Evolutionary conservation across 2,329 filamentous ascomycete species (phyloP).

Genomic region (Diaporthe aspalathi): DNA sequence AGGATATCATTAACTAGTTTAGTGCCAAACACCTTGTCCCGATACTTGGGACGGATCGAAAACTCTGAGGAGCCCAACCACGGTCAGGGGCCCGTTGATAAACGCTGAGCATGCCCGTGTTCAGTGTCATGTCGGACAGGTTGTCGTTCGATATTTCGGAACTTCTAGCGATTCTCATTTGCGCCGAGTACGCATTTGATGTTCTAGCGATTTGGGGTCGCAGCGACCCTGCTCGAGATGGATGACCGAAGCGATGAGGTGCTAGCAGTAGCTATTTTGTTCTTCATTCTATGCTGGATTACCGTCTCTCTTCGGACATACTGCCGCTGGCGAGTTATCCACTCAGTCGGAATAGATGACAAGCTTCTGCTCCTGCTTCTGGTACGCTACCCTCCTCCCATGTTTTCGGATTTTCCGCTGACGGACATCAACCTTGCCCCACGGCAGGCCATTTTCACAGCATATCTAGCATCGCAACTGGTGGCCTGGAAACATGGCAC

Average conservation of each 20-base stretch:
- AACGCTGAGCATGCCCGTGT: neutral
- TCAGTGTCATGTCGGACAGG: too few relatives aligned
- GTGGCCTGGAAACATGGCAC: constrained; percentile 4
- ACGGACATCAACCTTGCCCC: neutral
- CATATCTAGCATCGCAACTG: constrained; percentile 8
- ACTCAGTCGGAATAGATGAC: constrained; percentile 5
- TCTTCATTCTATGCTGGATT: constrained; percentile 34
- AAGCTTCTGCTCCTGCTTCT: neutral
- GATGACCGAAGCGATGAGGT: constrained; percentile 33
- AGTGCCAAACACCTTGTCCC: constrained; percentile 7
- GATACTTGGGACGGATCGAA: constrained; percentile 16
- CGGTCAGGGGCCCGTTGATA: neutral
- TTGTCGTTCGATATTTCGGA: neutral
- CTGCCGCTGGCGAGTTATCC: constrained; percentile 20
- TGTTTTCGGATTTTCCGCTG: neutral
- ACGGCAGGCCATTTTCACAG: constrained; percentile 5
- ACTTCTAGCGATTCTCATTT: neutral
- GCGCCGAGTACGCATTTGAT: neutral
- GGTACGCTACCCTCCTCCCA: neutral
- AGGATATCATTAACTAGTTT: constrained; percentile 1
- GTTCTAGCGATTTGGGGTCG: neutral
- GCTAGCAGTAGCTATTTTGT: constrained; percentile 31
- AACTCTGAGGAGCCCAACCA: neutral
- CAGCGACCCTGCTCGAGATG: neutral
- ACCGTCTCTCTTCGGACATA: constrained; percentile 32